Evolutionary conservation across 1,139 yeast genomes (phyloP).

Genomic region (Magnusiomyces ingens): DNA sequence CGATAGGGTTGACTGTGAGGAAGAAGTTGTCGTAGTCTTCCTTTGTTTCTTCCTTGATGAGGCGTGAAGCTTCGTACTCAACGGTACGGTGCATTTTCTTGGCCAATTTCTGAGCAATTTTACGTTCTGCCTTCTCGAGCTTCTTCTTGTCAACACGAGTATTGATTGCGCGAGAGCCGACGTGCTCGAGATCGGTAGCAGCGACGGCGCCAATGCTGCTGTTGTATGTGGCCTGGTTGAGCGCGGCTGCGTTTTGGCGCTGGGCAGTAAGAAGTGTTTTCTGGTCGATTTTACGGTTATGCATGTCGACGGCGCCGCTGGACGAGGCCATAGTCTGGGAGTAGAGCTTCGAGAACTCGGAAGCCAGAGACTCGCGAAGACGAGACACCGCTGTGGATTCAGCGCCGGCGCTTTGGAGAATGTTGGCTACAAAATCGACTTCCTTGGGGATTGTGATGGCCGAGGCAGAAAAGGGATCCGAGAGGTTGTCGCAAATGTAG

Average conservation of each 20-base stretch:
- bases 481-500: constrained; percentile 66
- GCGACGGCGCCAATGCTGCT: constrained; percentile 26
- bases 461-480: constrained; percentile 69
- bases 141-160: constrained; percentile 93
- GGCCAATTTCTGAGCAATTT: constrained; percentile 93
- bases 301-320: constrained; percentile 53
- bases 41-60: constrained; percentile 54
- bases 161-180: constrained; percentile 86
- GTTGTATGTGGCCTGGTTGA: constrained; percentile 15
- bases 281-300: constrained; percentile 58
- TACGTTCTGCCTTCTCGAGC: constrained; percentile 92
- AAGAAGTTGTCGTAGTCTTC: constrained; percentile 91
- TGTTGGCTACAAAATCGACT: constrained; percentile 53
- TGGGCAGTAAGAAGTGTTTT: constrained; percentile 35
- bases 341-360: constrained; percentile 49
- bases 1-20: constrained; percentile 90
- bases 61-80: constrained; percentile 85
- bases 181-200: constrained; percentile 73
- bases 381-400: constrained; percentile 43
- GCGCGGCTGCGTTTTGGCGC: constrained; percentile 24
- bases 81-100: constrained; percentile 57
- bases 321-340: constrained; percentile 55
- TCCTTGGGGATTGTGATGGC: constrained; percentile 55
- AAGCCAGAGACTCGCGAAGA: constrained; percentile 42
- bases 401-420: constrained; percentile 81